Evolutionary conservation across 352 stramenopile genomes (phyloP).

Genomic region (Thalassiosira livingstoniorum): DNA sequence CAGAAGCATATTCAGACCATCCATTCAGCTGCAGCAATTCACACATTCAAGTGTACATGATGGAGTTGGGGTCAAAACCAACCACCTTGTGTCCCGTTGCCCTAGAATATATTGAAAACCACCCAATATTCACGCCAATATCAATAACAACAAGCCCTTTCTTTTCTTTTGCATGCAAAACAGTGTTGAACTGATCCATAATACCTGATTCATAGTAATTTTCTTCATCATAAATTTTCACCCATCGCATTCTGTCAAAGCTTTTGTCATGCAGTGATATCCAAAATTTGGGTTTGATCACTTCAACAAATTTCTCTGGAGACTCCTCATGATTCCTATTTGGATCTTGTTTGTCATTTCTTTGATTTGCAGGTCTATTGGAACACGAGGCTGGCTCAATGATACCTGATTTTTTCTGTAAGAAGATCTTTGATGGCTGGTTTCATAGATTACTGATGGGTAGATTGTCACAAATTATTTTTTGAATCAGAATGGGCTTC

Average conservation of each 20-base stretch:
- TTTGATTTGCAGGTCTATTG: no score
- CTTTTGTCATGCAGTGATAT: constrained; percentile 56
- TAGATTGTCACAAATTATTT: no score
- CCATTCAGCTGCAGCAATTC: constrained; percentile 63
- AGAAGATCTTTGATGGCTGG: no score
- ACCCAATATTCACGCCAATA: constrained; percentile 77
- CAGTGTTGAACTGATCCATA: constrained; percentile 33
- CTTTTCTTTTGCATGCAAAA: constrained; percentile 10
- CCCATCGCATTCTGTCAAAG: constrained; percentile 62
- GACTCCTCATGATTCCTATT: no score
- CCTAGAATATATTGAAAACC: constrained; percentile 51
- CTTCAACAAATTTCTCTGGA: no score
- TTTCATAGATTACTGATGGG: no score
- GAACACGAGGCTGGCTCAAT: no score
- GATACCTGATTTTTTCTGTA: no score
- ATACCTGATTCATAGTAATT: constrained; percentile 70
- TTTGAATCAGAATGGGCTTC: no score
- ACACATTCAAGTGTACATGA: constrained; percentile 64
- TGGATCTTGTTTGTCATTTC: no score
- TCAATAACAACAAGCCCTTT: constrained; percentile 50
- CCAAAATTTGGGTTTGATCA: no score
- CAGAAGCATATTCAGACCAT: constrained; percentile 4
- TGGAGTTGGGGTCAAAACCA: constrained; percentile 65
- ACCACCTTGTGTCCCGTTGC: constrained; percentile 47
- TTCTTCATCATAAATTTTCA: constrained; percentile 56